phyloP scores from a whole-genome alignment of 2,329 filamentous ascomycete species.

The Trichoderma simmonsii region DNA sequence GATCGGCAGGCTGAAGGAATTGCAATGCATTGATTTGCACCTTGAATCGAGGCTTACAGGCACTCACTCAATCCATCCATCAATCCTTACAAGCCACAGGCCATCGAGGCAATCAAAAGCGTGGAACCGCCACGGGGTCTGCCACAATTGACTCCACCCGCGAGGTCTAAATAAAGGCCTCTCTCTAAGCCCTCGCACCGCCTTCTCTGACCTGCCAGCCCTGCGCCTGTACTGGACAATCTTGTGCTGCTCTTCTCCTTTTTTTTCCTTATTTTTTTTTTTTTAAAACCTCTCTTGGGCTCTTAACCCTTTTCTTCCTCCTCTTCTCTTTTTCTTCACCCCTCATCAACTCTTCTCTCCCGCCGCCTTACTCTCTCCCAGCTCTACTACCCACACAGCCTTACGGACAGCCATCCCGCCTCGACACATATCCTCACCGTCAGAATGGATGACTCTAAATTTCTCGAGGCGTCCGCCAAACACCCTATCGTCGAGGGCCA shows the following conservation, averaged over 20 bases:
- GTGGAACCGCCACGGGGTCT: conserved; percentile 1
- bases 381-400: neutral
- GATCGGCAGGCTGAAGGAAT: neutral
- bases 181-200: conserved; percentile 15
- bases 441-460: conserved; percentile 50
- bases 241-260: neutral
- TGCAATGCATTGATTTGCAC: neutral
- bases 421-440: neutral
- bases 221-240: neutral
- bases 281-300: neutral
- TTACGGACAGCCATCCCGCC: neutral
- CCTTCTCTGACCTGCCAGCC: conserved; percentile 8
- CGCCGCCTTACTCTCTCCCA: neutral
- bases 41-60: neutral
- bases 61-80: neutral
- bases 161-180: conserved; percentile 16
- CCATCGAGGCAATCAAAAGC: neutral
- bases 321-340: neutral
- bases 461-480: conserved; percentile 60
- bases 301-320: neutral
- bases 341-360: neutral
- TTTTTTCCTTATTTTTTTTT: neutral
- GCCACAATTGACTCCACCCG: conserved; percentile 16
- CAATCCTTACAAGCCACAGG: neutral
- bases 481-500: conserved; percentile 57